These are phyloP conservation scores for Epichloe typhina DNA, from an alignment of 2,329 filamentous ascomycete species.

Conservation along the genomic window DNA sequence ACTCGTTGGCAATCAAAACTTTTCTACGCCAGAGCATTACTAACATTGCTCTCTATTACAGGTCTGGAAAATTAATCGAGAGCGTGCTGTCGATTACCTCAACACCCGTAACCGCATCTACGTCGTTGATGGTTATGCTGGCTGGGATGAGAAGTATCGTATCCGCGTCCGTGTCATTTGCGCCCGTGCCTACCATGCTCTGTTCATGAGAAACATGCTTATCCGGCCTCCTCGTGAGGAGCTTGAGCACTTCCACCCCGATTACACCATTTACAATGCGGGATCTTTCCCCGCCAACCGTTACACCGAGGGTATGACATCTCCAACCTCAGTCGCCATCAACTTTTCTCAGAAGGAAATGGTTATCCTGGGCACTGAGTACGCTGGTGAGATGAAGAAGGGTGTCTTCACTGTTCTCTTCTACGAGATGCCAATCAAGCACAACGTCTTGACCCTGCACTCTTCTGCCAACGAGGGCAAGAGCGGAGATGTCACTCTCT, in stretches of 20 bases:
- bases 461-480: conserved; percentile 96
- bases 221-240: conserved; percentile 86
- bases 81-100: conserved; percentile 96
- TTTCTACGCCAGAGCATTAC: background rate
- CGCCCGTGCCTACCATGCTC: conserved; percentile 95
- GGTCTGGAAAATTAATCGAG: conserved; percentile 99
- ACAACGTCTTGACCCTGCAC: conserved; percentile 96
- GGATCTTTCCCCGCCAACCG: conserved; percentile 97
- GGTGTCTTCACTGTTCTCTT: conserved; percentile 98
- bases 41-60: conserved; percentile 23
- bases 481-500: conserved; percentile 91
- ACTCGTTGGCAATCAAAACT: background rate
- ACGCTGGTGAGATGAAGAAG: conserved; percentile 78
- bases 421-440: conserved; percentile 99
- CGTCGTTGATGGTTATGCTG: conserved; percentile 91
- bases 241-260: conserved; percentile 93
- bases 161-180: conserved; percentile 97
- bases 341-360: conserved; percentile 99
- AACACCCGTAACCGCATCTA: conserved; percentile 99
- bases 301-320: conserved; percentile 97
- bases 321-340: conserved; percentile 91
- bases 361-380: conserved; percentile 98
- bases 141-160: conserved; percentile 97
- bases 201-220: conserved; percentile 99
- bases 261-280: conserved; percentile 99